phyloP scores from a whole-genome alignment of 495 filamentous ascomycete species.

The Astrothelium subdiscretum region DNA sequence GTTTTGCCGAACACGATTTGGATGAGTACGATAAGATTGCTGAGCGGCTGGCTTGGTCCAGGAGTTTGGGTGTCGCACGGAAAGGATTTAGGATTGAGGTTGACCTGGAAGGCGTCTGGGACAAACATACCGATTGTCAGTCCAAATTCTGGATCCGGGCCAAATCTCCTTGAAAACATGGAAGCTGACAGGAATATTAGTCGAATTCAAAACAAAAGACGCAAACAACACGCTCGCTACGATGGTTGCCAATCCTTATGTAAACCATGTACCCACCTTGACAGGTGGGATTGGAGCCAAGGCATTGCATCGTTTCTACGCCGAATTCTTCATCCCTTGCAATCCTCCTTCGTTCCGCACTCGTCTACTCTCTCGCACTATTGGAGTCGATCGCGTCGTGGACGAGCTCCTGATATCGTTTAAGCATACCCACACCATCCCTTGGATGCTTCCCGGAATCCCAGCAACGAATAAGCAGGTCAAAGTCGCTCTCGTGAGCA shows the following conservation, averaged over 20 bases:
- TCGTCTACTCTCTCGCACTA: slow-evolving; percentile 60
- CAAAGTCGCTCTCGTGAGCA: slow-evolving; percentile 59
- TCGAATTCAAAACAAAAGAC: slow-evolving; percentile 15
- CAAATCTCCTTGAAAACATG: slow-evolving; percentile 5
- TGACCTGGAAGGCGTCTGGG: slow-evolving; percentile 48
- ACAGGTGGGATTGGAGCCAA: slow-evolving; percentile 64
- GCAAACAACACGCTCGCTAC: slow-evolving; percentile 19
- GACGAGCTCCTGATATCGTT: slow-evolving; percentile 51
- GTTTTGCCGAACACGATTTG: slow-evolving; percentile 43
- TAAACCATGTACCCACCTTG: slow-evolving; percentile 46
- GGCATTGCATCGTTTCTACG: slow-evolving; percentile 61
- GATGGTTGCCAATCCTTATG: slow-evolving; percentile 32
- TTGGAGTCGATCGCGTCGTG: slow-evolving; percentile 48
- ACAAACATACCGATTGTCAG: slow-evolving; percentile 47
- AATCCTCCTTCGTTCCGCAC: slow-evolving; percentile 57
- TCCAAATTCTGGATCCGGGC: neutral
- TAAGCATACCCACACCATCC: slow-evolving; percentile 58
- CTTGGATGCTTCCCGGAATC: slow-evolving; percentile 73
- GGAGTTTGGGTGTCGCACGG: slow-evolving; percentile 34
- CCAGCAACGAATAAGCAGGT: slow-evolving; percentile 57
- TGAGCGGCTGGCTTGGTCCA: slow-evolving; percentile 37
- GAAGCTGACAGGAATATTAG: slow-evolving; percentile 33
- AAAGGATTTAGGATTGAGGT: slow-evolving; percentile 48
- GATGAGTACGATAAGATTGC: slow-evolving; percentile 38
- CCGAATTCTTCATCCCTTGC: slow-evolving; percentile 57